A percentile compares a stretch with the other conserved stretches of the same genome.
Evolutionary conservation across 495 filamentous ascomycete genomes (phyloP).

Genomic region (Penicillium robsamsonii): DNA sequence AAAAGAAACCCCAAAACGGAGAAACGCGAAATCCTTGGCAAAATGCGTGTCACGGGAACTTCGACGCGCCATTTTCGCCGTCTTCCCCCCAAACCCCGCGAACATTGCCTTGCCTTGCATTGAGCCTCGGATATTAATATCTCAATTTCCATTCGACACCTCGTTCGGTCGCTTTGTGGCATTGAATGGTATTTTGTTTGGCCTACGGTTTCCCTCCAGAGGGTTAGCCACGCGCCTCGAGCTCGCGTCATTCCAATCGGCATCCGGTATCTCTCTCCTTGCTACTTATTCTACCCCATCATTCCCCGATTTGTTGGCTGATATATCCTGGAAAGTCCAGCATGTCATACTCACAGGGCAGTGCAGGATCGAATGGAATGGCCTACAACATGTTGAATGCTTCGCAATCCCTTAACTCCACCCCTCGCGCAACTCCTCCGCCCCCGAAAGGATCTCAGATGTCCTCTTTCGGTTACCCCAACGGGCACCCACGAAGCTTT

Average conservation of each 20-base stretch:
- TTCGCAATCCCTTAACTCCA: slow-evolving; percentile 51
- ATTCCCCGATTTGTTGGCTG: slow-evolving; percentile 15
- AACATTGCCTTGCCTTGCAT: slow-evolving; percentile 26
- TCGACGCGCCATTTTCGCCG: slow-evolving; percentile 37
- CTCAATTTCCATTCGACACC: slow-evolving; percentile 13
- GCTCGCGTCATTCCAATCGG: slow-evolving; percentile 33
- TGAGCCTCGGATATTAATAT: slow-evolving; percentile 21
- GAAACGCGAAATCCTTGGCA: slow-evolving; percentile 34
- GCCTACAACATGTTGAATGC: slow-evolving; percentile 48
- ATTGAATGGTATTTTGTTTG: slow-evolving; percentile 21
- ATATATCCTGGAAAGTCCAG: slow-evolving; percentile 10
- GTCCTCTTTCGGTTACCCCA: slow-evolving; percentile 48
- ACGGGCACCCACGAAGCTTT: slow-evolving; percentile 37
- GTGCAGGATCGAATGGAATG: slow-evolving; percentile 43
- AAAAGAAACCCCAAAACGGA: slow-evolving; percentile 26
- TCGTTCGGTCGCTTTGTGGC: slow-evolving; percentile 7
- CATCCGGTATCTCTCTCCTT: slow-evolving; percentile 27
- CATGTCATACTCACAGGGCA: slow-evolving; percentile 49
- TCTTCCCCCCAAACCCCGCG: slow-evolving; percentile 24
- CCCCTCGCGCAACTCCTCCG: slow-evolving; percentile 52
- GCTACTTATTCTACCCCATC: slow-evolving; percentile 21
- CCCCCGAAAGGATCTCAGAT: slow-evolving; percentile 47
- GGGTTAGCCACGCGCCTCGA: slow-evolving; percentile 40
- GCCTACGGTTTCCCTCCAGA: slow-evolving; percentile 26
- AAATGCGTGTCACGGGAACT: slow-evolving; percentile 26